Evolutionary conservation across 2,329 filamentous ascomycete genomes (phyloP).

Genomic region (Stagonosporopsis rhizophila): DNA sequence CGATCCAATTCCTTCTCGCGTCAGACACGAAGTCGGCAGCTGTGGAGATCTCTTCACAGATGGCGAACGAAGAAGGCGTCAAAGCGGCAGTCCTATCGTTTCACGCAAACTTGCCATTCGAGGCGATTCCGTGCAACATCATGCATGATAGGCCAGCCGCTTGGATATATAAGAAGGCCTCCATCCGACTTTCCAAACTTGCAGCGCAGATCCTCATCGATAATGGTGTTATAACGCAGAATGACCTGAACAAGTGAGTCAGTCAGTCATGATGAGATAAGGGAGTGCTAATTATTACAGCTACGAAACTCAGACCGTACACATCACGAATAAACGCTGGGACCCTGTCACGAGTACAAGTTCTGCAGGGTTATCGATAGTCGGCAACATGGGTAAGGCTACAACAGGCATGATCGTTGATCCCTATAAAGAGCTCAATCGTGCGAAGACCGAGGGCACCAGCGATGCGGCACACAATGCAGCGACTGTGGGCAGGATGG

Average conservation of each 20-base stretch:
- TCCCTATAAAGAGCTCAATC: conserved; percentile 20
- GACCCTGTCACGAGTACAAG: conserved; percentile 72
- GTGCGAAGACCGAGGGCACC: conserved; percentile 5
- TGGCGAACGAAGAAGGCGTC: conserved; percentile 32
- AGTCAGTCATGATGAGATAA: not conserved
- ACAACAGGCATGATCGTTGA: conserved; percentile 62
- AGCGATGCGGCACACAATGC: conserved; percentile 3
- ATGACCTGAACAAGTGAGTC: conserved; percentile 29
- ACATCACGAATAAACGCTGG: conserved; percentile 51
- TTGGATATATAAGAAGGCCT: conserved; percentile 30
- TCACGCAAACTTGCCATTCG: conserved; percentile 37
- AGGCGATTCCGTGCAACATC: conserved; percentile 33
- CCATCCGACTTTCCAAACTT: conserved; percentile 31
- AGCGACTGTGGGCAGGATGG: conserved; percentile 20
- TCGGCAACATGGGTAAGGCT: conserved; percentile 64
- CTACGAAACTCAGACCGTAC: conserved; percentile 31
- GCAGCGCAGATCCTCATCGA: conserved; percentile 34
- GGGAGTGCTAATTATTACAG: conserved; percentile 6
- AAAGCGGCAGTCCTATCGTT: conserved; percentile 35
- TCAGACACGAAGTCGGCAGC: conserved; percentile 26
- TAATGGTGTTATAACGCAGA: conserved; percentile 21
- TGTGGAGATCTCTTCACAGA: conserved; percentile 28
- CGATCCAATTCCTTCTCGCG: conserved; percentile 34
- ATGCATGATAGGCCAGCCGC: conserved; percentile 29
- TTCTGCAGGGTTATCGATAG: conserved; percentile 62